Evolutionary conservation across 75 land plant species (phyloP).

Genomic region (Pinus taeda): DNA sequence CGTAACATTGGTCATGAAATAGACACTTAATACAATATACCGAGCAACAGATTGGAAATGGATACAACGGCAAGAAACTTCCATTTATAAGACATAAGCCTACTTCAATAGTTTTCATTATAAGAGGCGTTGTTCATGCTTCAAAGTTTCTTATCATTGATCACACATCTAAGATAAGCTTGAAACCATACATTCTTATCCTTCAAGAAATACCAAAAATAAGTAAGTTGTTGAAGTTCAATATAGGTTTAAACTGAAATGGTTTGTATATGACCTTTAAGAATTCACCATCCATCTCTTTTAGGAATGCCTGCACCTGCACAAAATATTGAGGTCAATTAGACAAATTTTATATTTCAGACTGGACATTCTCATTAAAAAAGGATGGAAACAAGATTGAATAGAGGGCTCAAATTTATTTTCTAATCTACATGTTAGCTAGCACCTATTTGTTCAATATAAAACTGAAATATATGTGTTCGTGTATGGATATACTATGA

Average conservation of each 20-base stretch:
- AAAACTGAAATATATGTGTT: no score
- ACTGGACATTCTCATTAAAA: background rate
- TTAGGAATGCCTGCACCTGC: constrained; percentile 59
- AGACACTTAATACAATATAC: background rate
- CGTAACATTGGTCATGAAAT: background rate
- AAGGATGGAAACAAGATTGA: background rate
- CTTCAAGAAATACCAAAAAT: background rate
- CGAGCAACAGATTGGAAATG: background rate
- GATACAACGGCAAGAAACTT: background rate
- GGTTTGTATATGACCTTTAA: constrained; percentile 41
- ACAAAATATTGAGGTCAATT: background rate
- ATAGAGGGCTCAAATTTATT: background rate
- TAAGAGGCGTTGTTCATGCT: background rate
- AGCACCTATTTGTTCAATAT: no score
- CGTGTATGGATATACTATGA: no score
- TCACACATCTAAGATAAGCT: background rate
- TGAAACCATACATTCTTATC: background rate
- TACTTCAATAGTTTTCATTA: background rate
- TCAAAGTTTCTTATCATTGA: background rate
- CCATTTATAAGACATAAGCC: background rate
- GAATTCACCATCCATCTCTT: constrained; percentile 80
- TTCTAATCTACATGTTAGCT: background rate
- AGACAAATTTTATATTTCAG: background rate
- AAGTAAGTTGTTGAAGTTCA: background rate
- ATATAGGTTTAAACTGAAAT: background rate